These are phyloP conservation scores for Lupinus albus DNA, from an alignment of 306 rosid species.

Conservation along the genomic window DNA sequence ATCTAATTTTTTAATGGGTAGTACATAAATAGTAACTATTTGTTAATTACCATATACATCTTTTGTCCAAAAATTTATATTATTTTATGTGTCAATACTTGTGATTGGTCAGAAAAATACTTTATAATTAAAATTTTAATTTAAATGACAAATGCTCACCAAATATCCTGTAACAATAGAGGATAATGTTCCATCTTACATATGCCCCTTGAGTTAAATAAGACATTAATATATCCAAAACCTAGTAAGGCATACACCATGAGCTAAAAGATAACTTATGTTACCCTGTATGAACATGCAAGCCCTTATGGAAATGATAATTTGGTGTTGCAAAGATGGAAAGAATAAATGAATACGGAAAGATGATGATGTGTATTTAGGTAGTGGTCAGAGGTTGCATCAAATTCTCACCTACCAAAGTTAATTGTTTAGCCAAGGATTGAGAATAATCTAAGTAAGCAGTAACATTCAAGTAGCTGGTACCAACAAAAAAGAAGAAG, in stretches of 20 bases:
- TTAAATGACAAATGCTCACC: too few species aligned
- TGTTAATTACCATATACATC: too few species aligned
- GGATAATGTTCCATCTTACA: neutral
- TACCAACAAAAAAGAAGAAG: too few species aligned
- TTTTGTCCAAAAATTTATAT: too few species aligned
- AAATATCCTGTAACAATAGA: too few species aligned
- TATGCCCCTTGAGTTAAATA: neutral
- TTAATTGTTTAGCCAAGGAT: constrained; percentile 31
- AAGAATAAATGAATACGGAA: constrained; percentile 32
- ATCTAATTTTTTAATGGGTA: too few species aligned
- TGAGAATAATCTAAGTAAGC: constrained; percentile 34
- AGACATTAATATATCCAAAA: neutral
- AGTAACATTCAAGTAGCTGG: constrained; percentile 35
- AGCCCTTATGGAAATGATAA: constrained; percentile 1
- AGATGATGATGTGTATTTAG: constrained; percentile 31
- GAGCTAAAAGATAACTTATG: neutral
- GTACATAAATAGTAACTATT: too few species aligned
- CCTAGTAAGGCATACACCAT: neutral
- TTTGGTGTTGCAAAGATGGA: constrained; percentile 15
- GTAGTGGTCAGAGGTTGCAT: constrained; percentile 43
- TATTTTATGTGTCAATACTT: too few species aligned
- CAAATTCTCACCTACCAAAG: constrained; percentile 41
- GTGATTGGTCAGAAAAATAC: too few species aligned
- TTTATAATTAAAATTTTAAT: too few species aligned
- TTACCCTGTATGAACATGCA: constrained; percentile 16